Evolutionary conservation across 352 stramenopile genomes (phyloP).

Genomic region (Pythium guiyangense): DNA sequence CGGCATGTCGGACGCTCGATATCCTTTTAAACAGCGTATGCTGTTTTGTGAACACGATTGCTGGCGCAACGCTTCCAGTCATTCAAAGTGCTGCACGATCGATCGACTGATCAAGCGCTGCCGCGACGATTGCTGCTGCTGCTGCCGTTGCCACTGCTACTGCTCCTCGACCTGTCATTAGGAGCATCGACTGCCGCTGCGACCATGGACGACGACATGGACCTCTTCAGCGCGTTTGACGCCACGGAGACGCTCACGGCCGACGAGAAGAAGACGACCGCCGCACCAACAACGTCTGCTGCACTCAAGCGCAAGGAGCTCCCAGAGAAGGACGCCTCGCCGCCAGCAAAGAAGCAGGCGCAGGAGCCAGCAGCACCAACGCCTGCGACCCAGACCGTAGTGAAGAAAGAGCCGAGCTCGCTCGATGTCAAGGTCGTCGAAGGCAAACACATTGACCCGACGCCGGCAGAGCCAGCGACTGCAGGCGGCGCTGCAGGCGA

Average conservation of each 20-base stretch:
- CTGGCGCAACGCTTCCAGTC: neutral
- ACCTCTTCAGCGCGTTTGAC: slow-evolving; percentile 94
- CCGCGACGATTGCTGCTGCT: neutral
- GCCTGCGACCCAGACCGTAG: slow-evolving; percentile 1
- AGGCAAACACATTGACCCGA: slow-evolving; percentile 71
- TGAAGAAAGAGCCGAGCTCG: slow-evolving; percentile 19
- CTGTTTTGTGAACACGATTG: neutral
- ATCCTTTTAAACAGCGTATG: too few relatives aligned
- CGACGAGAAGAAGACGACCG: slow-evolving; percentile 36
- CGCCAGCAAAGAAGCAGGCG: slow-evolving; percentile 53
- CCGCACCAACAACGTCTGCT: slow-evolving; percentile 8
- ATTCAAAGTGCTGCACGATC: neutral
- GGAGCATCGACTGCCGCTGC: neutral
- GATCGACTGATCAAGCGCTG: too few relatives aligned
- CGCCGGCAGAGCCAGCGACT: slow-evolving; percentile 23
- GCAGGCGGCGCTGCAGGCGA: slow-evolving; percentile 1
- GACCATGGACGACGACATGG: slow-evolving; percentile 81
- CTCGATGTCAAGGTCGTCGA: slow-evolving; percentile 60
- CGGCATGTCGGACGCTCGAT: too few relatives aligned
- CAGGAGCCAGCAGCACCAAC: neutral
- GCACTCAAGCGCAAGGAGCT: slow-evolving; percentile 43
- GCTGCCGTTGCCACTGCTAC: too few relatives aligned
- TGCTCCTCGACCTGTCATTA: neutral
- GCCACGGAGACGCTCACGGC: slow-evolving; percentile 63
- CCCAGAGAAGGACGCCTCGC: slow-evolving; percentile 19